Percentiles rank a stretch among this genome's conserved stretches.
These are phyloP conservation scores for Anthoceros angustus DNA, from an alignment of 225 moss, liverwort and hornwort genomes.

Conservation along the genomic window DNA sequence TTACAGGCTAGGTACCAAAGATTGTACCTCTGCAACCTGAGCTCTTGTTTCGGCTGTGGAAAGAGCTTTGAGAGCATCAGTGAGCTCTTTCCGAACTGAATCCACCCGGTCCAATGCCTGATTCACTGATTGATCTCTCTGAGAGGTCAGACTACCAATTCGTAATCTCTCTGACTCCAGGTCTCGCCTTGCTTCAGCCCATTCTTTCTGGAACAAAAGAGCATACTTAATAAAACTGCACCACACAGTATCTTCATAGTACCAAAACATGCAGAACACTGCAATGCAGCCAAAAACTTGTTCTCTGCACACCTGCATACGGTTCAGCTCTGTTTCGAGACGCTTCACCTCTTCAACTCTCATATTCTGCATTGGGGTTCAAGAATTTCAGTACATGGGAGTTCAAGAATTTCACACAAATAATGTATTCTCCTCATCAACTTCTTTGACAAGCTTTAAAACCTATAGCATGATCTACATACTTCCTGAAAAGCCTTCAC, in stretches of 20 bases:
- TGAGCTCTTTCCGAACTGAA: constrained; percentile 67
- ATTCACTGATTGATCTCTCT: constrained; percentile 61
- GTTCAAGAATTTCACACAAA: neutral
- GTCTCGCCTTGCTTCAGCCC: constrained; percentile 71
- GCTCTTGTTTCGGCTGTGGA: constrained; percentile 88
- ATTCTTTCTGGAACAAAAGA: constrained; percentile 44
- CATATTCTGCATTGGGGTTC: constrained; percentile 26
- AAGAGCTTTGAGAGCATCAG: constrained; percentile 67
- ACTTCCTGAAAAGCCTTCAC: constrained; percentile 75
- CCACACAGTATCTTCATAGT: no score
- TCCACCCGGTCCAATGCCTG: constrained; percentile 75
- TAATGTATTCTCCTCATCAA: neutral
- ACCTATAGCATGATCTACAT: neutral
- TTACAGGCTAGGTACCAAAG: neutral
- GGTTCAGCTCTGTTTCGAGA: constrained; percentile 62
- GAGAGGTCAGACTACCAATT: constrained; percentile 47
- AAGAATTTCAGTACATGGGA: neutral
- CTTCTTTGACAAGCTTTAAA: neutral
- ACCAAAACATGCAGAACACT: neutral
- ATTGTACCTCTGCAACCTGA: constrained; percentile 74
- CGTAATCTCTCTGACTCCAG: constrained; percentile 81
- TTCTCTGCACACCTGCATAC: constrained; percentile 42
- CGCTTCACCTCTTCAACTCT: constrained; percentile 65
- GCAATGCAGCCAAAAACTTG: neutral
- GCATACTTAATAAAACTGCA: neutral